Percentiles rank a stretch among this genome's conserved stretches.
Evolutionary conservation across 176 grass and related monocot species (phyloP).

Genomic region (Thalia dealbata): DNA sequence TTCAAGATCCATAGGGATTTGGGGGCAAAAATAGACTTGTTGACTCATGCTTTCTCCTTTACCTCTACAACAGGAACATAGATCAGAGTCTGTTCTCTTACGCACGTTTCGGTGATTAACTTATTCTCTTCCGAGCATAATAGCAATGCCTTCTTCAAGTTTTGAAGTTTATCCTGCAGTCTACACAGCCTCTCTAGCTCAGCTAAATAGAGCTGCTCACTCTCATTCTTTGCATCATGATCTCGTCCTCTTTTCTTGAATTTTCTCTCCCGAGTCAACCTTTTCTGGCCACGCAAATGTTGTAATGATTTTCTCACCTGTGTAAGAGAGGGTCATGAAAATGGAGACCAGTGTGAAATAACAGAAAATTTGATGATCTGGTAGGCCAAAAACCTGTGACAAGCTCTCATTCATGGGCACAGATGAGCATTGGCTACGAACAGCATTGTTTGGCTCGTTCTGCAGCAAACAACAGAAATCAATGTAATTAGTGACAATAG

Average conservation of each 20-base stretch:
- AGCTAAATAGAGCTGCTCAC: conserved; percentile 38
- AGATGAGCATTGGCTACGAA: neutral
- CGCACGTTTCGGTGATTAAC: conserved; percentile 3
- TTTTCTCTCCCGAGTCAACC: conserved; percentile 1
- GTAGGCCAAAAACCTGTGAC: neutral
- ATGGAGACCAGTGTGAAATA: neutral
- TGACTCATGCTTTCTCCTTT: conserved; percentile 35
- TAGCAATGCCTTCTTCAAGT: conserved; percentile 43
- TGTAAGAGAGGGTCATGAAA: neutral
- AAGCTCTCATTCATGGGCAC: neutral
- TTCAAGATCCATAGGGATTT: neutral
- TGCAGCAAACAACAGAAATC: conserved; percentile 4
- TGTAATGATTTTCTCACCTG: conserved; percentile 34
- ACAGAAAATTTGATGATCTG: neutral
- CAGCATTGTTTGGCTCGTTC: neutral
- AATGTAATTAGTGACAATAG: neutral
- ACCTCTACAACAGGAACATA: conserved; percentile 58
- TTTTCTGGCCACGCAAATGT: conserved; percentile 20
- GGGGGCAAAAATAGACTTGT: neutral
- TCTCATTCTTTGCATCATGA: neutral
- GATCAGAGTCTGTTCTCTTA: conserved; percentile 31
- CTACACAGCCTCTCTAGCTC: conserved; percentile 45
- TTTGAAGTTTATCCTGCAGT: conserved; percentile 50
- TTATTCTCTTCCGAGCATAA: conserved; percentile 9
- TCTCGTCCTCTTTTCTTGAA: neutral